Evolutionary conservation across 129 eudicot species (phyloP).

Genomic region (Chrysanthemum makinoi): DNA sequence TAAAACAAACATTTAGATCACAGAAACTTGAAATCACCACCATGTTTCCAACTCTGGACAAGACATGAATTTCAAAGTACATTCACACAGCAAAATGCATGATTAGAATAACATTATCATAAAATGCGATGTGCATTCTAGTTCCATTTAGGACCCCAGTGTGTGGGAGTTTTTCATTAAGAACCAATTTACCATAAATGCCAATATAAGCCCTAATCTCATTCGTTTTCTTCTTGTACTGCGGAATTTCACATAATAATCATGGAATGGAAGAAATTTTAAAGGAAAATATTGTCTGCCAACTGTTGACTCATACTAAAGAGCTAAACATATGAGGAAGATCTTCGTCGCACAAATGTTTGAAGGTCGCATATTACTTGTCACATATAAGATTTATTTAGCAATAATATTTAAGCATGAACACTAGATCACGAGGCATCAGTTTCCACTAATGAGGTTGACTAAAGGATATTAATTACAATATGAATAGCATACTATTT

Average conservation of each 20-base stretch:
- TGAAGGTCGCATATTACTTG: background rate
- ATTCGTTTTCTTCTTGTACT: background rate
- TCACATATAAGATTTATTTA: background rate
- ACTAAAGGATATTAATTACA: background rate
- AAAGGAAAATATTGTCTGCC: background rate
- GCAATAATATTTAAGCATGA: background rate
- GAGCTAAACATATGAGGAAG: background rate
- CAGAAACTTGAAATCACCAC: background rate
- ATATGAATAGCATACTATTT: background rate
- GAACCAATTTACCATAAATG: background rate
- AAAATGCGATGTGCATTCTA: too few species aligned
- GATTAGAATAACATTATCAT: too few species aligned
- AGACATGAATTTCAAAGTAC: conserved; percentile 10
- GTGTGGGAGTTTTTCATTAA: too few species aligned
- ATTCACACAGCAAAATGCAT: background rate
- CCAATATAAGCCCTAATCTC: background rate
- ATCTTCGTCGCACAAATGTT: background rate
- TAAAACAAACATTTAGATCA: background rate
- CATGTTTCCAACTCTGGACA: background rate
- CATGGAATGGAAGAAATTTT: background rate
- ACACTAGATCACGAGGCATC: conserved; percentile 8
- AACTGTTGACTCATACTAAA: background rate
- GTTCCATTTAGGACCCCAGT: too few species aligned
- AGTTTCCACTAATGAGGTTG: background rate
- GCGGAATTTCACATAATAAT: background rate